These are phyloP conservation scores for California macrophylla DNA, from an alignment of 441 rosid genomes.

Conservation along the genomic window DNA sequence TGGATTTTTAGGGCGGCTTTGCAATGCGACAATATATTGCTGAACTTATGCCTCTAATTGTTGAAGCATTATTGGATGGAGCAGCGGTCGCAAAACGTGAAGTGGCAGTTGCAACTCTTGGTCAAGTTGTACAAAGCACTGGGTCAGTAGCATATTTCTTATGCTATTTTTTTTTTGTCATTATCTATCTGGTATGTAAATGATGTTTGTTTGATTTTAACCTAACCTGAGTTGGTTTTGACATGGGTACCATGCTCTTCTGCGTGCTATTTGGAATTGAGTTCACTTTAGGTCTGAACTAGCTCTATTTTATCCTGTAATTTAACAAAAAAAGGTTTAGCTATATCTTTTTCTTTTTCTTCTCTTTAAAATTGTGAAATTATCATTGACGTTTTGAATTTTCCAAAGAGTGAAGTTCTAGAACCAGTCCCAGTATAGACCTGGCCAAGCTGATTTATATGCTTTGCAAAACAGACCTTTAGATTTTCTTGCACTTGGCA, in stretches of 20 bases:
- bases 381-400: not conserved
- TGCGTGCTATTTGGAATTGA: not conserved
- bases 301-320: not conserved
- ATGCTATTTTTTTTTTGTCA: not conserved
- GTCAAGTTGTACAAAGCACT: slow-evolving; percentile 98
- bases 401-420: not conserved
- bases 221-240: not conserved
- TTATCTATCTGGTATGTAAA: not conserved
- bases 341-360: not conserved
- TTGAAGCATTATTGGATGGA: slow-evolving; percentile 97
- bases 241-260: not conserved
- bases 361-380: not conserved
- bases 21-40: slow-evolving; percentile 87
- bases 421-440: not conserved
- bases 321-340: not conserved
- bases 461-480: not conserved
- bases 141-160: slow-evolving; percentile 50
- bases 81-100: slow-evolving; percentile 94
- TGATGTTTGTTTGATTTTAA: not conserved
- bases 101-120: slow-evolving; percentile 97
- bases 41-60: slow-evolving; percentile 96
- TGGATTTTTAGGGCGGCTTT: slow-evolving; percentile 77
- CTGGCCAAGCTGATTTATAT: not conserved
- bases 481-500: not conserved
- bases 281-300: slow-evolving; percentile 1